Conservation (phyloP, 1,284 basidiomycete genomes). For the Caloboletus firmus region DNA sequence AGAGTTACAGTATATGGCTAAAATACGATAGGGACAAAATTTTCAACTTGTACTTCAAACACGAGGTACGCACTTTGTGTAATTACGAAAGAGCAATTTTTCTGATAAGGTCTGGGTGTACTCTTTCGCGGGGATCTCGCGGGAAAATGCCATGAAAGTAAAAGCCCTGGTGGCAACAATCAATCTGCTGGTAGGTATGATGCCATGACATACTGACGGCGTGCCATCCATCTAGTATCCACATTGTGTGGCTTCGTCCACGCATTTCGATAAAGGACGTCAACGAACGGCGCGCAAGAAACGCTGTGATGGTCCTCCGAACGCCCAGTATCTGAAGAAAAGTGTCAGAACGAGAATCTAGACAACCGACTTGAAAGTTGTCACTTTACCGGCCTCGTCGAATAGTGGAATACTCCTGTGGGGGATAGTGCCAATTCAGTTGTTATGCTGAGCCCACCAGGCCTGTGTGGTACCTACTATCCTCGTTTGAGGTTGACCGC, state of each 20-base stretch:
- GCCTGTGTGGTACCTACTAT: not conserved
- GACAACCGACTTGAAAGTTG: not conserved
- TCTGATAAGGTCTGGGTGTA: constrained; percentile 34
- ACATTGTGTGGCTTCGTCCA: not conserved
- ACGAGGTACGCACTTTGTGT: constrained; percentile 27
- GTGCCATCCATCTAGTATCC: constrained; percentile 1
- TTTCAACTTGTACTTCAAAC: not conserved
- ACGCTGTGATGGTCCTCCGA: not conserved
- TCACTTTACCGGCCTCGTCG: not conserved
- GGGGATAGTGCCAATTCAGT: not conserved
- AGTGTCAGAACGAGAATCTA: not conserved
- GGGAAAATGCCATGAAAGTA: constrained; percentile 30
- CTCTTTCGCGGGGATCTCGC: constrained; percentile 17
- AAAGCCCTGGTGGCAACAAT: constrained; percentile 24
- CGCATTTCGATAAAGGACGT: constrained; percentile 2
- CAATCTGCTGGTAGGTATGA: constrained; percentile 27
- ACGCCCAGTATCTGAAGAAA: not conserved
- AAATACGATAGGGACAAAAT: not conserved
- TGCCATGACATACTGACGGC: too few relatives aligned
- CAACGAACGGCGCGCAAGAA: constrained; percentile 1
- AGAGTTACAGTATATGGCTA: constrained; percentile 41
- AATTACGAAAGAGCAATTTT: constrained; percentile 24
- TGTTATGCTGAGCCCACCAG: too few relatives aligned
- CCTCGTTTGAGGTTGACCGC: not conserved
- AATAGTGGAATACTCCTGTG: not conserved